Evolutionary conservation across 257 asterid species (phyloP), one percentile per base, ranked within the genome.

Genomic region (Thymus mandschuricus): DNA sequence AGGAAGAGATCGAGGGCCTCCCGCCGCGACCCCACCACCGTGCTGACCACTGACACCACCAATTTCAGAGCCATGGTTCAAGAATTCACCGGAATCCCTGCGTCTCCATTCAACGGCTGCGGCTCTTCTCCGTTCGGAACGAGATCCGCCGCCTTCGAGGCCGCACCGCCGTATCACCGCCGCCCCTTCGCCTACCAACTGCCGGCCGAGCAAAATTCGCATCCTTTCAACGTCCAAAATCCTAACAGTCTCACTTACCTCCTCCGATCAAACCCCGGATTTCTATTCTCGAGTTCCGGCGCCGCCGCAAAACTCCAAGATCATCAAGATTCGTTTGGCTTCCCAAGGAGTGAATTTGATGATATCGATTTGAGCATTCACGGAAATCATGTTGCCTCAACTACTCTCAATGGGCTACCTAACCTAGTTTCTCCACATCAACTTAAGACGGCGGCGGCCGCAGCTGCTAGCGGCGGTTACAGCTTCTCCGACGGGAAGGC

Each of bases 11-110:
- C 98, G 0, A 80, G 98, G 72, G 98, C 97, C 1, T 90, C 98
- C 7, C 73, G 97, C 71, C 95, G 97, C n/a, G 96, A 96, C 0
- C 97, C 97, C 10, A 92, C 98, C 0, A 90, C 97, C 8, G 96
- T 92, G 11, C 77, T 92, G 58, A 90, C 95, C 3, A 92, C 98
- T 0, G 95, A 92, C 64, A 84, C 96, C 63, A 66, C 78, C 27
- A 92, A 90, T 76, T 92, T 92, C 89, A 64, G 97, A 81, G 96
- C 98, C 79, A 90, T 92, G 98, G 98, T 92, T 55, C 98, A 92
- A 55, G 91, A 92, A 69, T 92, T 92, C 74, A 92, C 98, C 0
- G 97, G 98, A 12, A 86, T 92, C 28, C 97, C 97, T 9, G 82
- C 95, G 29, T 91, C 94, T 7, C 98, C 98, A 0, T 88, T 92